Evolutionary conservation across 2,329 filamentous ascomycete species (phyloP).

Genomic region (Elsinoe australis): DNA sequence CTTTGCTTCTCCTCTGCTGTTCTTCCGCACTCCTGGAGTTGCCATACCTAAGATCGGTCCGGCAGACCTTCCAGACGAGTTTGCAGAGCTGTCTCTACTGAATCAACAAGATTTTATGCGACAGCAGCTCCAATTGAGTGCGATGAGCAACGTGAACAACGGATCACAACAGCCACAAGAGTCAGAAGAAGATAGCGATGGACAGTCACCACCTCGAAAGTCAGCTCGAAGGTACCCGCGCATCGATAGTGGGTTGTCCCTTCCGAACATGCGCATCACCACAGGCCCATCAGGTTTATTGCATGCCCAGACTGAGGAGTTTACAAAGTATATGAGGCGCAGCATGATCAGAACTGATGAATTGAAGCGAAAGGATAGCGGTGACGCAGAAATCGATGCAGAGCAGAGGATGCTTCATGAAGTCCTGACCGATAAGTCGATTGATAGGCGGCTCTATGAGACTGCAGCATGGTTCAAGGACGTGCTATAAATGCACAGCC

Average conservation of each 20-base stretch:
- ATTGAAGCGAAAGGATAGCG: conserved; percentile 17
- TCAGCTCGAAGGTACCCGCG: conserved; percentile 38
- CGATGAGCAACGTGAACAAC: conserved; percentile 19
- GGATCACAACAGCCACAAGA: no score
- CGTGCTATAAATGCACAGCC: conserved; percentile 18
- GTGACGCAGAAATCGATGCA: conserved; percentile 18
- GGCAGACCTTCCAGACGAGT: conserved; percentile 27
- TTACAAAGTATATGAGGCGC: conserved; percentile 34
- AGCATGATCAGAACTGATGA: conserved; percentile 27
- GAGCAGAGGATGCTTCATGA: conserved; percentile 18
- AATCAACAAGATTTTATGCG: conserved; percentile 27
- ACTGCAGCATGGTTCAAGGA: conserved; percentile 20
- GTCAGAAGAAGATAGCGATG: not conserved
- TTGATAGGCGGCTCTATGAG: conserved; percentile 8
- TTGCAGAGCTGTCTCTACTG: conserved; percentile 25
- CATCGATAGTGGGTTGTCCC: conserved; percentile 31
- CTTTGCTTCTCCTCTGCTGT: conserved; percentile 44
- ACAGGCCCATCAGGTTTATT: conserved; percentile 34
- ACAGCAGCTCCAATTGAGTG: conserved; percentile 23
- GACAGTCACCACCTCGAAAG: no score
- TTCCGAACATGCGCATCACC: conserved; percentile 38
- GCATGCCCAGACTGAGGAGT: conserved; percentile 35
- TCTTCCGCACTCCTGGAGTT: conserved; percentile 41
- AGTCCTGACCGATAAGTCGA: conserved; percentile 4
- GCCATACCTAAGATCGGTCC: conserved; percentile 22